Base-by-base conservation (phyloP, 495 filamentous ascomycete genomes). In the Neurospora sp. region DNA sequence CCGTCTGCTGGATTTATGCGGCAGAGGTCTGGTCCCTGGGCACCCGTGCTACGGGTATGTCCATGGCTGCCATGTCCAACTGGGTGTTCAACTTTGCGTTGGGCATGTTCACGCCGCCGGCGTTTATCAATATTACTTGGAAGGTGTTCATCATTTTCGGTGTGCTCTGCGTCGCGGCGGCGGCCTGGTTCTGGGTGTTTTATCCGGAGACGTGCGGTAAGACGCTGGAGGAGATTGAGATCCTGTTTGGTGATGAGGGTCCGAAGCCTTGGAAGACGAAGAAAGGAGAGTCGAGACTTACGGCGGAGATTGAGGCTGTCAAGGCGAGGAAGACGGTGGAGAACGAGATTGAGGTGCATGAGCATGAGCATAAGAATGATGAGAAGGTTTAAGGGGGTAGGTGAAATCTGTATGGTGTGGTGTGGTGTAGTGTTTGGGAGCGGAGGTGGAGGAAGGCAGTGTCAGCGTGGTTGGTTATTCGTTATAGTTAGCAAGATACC, bases 71-170 rank as follows among this genome's bases (percentile, higher is more conserved):
- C 0, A 84, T 89, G 35, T 88, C 87, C 4, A 93, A 94, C 80
- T 92, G 91, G 91, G 84, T 91, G 18, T 93, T 92, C 85, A 92
- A 92, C 83, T 92, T 92, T 75, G 91, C 90, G 0, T 80, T 93
- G 5, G 90, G 88, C 5, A 85, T 91, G 77, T 93, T 93, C 78
- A 86, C 91, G 5, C 90, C 91, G 2, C 89, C 91, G 0, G 89
- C 86, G 0, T 91, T 94, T 79, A 81, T 85, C 72, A 92, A 92
- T 79, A 93, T 93, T 75, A 84, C 85, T 46, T 93, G 90, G 85
- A 90, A 89, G 79, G 84, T 87, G 0, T 93, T 92, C 73, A 90
- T 93, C 74, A 89, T 94, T 73, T 93, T 94, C 71, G 92, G 91
- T 2, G 85, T 89, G 0, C 86, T 94, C 22, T 93, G 91, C 74